These are phyloP conservation scores for Monilinia fructigena DNA, from an alignment of 2,329 filamentous ascomycete species.

Conservation along the genomic window DNA sequence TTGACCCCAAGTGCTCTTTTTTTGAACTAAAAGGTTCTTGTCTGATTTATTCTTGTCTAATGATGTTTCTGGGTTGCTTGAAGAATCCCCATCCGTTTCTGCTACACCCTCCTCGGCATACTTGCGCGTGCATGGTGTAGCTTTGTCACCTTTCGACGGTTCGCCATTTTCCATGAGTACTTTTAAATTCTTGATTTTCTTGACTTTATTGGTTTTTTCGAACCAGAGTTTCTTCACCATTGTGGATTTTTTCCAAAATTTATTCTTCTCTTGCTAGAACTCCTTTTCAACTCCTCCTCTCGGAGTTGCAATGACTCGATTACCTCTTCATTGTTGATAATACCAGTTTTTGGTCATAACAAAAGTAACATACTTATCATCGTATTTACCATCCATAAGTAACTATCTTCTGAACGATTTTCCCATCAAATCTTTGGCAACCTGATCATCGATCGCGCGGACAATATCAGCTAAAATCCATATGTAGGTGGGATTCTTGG, in stretches of 20 bases:
- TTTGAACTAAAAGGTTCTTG: not conserved
- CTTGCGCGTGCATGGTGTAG: not conserved
- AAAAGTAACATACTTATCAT: not conserved
- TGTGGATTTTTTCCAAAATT: not conserved
- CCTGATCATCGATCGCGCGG: not conserved
- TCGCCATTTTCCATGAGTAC: not conserved
- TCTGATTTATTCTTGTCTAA: not conserved
- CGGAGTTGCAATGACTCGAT: not conserved
- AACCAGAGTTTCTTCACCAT: not conserved
- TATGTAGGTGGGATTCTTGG: not conserved
- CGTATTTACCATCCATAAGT: slow-evolving; percentile 18
- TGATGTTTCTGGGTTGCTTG: not conserved
- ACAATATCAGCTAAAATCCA: slow-evolving; percentile 18
- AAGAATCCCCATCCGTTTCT: not conserved
- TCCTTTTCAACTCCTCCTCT: not conserved
- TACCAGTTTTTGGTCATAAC: slow-evolving; percentile 3
- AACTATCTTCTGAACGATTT: slow-evolving; percentile 3
- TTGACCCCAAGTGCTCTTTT: not conserved
- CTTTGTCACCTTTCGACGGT: not conserved
- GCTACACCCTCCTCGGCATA: not conserved
- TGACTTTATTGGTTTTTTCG: not conserved
- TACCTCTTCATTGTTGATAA: slow-evolving; percentile 1
- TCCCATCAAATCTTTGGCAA: slow-evolving; percentile 16
- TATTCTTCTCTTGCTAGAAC: not conserved
- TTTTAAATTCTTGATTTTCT: not conserved